These are phyloP conservation scores for Teratosphaeria pseudoeucalypti DNA, from an alignment of 2,329 filamentous ascomycete species.

Conservation along the genomic window DNA sequence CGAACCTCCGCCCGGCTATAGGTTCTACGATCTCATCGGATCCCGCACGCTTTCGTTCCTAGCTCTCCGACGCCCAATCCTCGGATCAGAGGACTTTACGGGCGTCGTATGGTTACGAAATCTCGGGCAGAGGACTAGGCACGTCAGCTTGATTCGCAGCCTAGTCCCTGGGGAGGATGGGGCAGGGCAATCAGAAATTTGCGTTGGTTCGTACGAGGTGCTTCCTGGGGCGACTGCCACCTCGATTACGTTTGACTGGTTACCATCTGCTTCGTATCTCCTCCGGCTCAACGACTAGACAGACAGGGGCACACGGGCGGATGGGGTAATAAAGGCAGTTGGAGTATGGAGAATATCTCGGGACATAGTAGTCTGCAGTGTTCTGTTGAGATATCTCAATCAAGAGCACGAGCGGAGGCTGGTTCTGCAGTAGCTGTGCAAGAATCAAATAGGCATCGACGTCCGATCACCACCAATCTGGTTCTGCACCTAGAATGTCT, in stretches of 20 bases:
- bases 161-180: not conserved
- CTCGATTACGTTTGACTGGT: not conserved
- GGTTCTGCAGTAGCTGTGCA: too few species aligned
- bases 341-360: not conserved
- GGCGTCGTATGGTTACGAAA: not conserved
- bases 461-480: too few species aligned
- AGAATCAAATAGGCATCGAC: too few species aligned
- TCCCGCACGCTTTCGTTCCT: not conserved
- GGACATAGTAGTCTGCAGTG: not conserved
- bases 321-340: not conserved
- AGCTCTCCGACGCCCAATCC: not conserved
- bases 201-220: not conserved
- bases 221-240: not conserved
- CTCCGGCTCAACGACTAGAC: not conserved
- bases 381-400: not conserved
- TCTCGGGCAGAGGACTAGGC: not conserved
- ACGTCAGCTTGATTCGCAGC: not conserved
- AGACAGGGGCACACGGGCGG: not conserved
- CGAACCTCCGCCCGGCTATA: not conserved
- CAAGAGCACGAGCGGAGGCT: too few species aligned
- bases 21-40: not conserved
- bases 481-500: too few species aligned
- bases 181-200: not conserved
- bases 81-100: not conserved
- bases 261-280: not conserved